Conservation (phyloP, 2,329 filamentous ascomycete species). For the Fusarium sp. region DNA sequence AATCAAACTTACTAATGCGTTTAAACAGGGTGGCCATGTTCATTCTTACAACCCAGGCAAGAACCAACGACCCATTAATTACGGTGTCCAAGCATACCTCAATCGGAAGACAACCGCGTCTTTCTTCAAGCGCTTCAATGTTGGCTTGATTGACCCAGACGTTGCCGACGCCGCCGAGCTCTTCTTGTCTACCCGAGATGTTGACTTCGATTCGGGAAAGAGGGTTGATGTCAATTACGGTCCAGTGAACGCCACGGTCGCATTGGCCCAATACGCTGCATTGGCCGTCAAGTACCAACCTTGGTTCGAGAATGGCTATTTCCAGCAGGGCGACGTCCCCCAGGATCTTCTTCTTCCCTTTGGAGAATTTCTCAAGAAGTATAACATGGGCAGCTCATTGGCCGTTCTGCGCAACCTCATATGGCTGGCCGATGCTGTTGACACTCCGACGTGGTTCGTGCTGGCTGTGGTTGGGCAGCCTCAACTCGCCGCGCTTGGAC, state of each 20-base stretch:
- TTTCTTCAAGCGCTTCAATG: slow-evolving; percentile 37
- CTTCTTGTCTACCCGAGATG: slow-evolving; percentile 5
- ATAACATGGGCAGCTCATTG: slow-evolving; percentile 9
- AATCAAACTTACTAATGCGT: not conserved
- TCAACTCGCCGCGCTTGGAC: slow-evolving; percentile 19
- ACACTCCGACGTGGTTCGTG: slow-evolving; percentile 30
- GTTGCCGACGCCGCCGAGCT: not conserved
- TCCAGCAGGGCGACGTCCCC: slow-evolving; percentile 15
- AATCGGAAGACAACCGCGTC: slow-evolving; percentile 16
- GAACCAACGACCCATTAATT: slow-evolving; percentile 18
- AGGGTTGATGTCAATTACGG: slow-evolving; percentile 25
- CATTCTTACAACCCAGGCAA: slow-evolving; percentile 24
- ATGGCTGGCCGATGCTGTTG: slow-evolving; percentile 22
- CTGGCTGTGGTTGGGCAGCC: slow-evolving; percentile 33
- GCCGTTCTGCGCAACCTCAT: slow-evolving; percentile 20
- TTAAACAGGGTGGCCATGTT: slow-evolving; percentile 33
- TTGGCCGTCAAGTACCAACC: slow-evolving; percentile 31
- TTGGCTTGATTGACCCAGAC: slow-evolving; percentile 22
- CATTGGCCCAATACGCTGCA: slow-evolving; percentile 3
- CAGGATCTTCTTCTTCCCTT: slow-evolving; percentile 30
- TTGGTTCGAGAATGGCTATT: slow-evolving; percentile 39
- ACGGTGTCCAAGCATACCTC: slow-evolving; percentile 36
- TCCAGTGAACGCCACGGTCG: not conserved
- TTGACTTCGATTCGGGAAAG: slow-evolving; percentile 31
- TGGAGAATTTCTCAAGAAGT: slow-evolving; percentile 26